Percentiles rank a stretch among this genome's conserved stretches.
phyloP scores from a whole-genome alignment of 2,329 filamentous ascomycete species.

The Trichoderma sp. region DNA sequence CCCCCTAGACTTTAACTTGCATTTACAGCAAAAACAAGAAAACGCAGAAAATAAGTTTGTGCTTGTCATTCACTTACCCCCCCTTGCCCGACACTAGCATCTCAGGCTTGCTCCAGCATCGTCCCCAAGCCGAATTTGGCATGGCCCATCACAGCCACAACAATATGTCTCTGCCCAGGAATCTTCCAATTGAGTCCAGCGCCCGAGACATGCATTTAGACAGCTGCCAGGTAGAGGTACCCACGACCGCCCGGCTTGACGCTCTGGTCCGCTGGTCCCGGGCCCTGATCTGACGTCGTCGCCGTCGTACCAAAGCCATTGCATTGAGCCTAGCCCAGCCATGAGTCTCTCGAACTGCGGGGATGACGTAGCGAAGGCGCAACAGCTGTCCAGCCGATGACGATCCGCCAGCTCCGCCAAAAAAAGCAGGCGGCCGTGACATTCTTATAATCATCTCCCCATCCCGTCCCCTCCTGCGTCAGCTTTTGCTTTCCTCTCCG shows the following conservation, averaged over 20 bases:
- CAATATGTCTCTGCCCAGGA: constrained; percentile 3
- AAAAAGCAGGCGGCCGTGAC: constrained; percentile 1
- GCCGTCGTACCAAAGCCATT: background rate
- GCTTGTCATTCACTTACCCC: constrained; percentile 5
- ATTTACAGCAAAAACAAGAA: constrained; percentile 14
- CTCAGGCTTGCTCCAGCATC: constrained; percentile 5
- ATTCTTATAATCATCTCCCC: constrained; percentile 20
- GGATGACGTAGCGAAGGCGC: constrained; percentile 18
- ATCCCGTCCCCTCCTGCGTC: constrained; percentile 8
- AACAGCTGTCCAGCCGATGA: constrained; percentile 18
- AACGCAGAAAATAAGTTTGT: background rate
- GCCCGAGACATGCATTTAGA: constrained; percentile 6
- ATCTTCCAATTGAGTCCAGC: background rate
- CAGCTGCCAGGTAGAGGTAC: background rate
- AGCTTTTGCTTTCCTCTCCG: background rate
- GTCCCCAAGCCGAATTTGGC: constrained; percentile 10
- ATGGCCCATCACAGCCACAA: constrained; percentile 3
- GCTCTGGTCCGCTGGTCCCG: constrained; percentile 2
- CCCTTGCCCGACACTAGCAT: constrained; percentile 16
- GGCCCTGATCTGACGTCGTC: constrained; percentile 5
- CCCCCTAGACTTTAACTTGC: background rate
- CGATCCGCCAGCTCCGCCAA: constrained; percentile 20
- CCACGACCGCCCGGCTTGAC: background rate
- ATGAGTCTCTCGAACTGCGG: background rate
- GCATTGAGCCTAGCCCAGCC: background rate